Percentiles rank a stretch among this genome's conserved stretches.
phyloP scores from a whole-genome alignment of 495 filamentous ascomycete species.

The Penicillium pancosmium region DNA sequence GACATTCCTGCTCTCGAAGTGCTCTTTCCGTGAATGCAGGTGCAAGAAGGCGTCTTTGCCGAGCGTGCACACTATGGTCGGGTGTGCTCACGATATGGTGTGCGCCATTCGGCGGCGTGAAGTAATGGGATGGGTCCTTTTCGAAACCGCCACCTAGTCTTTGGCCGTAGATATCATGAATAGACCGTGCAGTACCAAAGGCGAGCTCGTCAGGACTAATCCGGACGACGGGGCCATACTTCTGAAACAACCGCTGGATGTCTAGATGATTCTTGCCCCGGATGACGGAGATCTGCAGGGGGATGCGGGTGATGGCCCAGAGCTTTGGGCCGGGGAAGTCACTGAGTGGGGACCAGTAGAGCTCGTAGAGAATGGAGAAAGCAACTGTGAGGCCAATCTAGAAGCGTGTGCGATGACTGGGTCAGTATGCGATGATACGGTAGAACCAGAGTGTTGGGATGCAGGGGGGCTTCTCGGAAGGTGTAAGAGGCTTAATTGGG shows the following conservation, averaged over 20 bases:
- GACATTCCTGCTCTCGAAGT: constrained; percentile 38
- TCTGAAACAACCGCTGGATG: constrained; percentile 30
- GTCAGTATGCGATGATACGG: constrained; percentile 6
- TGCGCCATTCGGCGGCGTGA: constrained; percentile 26
- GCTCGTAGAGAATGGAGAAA: constrained; percentile 42
- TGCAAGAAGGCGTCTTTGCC: constrained; percentile 43
- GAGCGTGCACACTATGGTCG: constrained; percentile 32
- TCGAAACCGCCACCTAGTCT: constrained; percentile 35
- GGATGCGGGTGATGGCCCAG: constrained; percentile 44
- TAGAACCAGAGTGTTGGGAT: background rate
- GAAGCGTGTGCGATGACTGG: background rate
- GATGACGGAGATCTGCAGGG: constrained; percentile 29
- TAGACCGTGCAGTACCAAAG: constrained; percentile 56
- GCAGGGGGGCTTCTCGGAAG: background rate
- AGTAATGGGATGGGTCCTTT: constrained; percentile 27
- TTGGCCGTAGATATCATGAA: constrained; percentile 61
- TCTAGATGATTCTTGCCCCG: constrained; percentile 28
- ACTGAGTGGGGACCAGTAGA: constrained; percentile 53
- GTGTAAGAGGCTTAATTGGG: background rate
- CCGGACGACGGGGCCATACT: constrained; percentile 55
- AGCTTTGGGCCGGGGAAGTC: constrained; percentile 54
- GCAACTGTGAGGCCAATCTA: constrained; percentile 19
- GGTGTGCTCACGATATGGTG: constrained; percentile 24
- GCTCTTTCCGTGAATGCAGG: constrained; percentile 52
- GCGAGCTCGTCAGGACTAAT: constrained; percentile 58